Base-by-base conservation (phyloP, 2,329 filamentous ascomycete genomes). In the Claviceps maximensis region DNA sequence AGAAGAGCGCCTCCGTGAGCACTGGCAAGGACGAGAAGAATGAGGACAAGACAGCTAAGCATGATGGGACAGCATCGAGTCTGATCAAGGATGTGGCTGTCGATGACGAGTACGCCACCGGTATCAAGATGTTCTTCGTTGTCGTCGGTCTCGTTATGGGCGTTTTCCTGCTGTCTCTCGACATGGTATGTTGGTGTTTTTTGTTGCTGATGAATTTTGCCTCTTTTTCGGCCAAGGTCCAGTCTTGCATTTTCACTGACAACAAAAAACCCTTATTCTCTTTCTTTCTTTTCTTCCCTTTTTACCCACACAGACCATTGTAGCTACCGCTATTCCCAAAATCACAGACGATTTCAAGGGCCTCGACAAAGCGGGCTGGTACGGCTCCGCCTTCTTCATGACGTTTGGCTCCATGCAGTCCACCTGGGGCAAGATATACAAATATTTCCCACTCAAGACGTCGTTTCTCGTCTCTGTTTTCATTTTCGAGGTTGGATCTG, bases 301-400 rank as follows among this genome's bases (percentile, higher is more conserved):
- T 33, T 10, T 10, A 9, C 31, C 2, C 31, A 7, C 31, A 17
- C n/a, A 75, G 72, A 78, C 75, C 15, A 79, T 79, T 53, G 72
- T 79, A n/a, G 74, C 75, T 4, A 79, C 76, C 0, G 77, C 76
- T 10, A 78, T 80, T 42, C 77, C 77, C 10, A 75, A 74, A 56
- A 79, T 80, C 59, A 78, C 77, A 1, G 72, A 71, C 57, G 71
- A 76, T 42, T 76, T 77, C 65, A 67, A 74, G 53, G 69, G 73
- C 48, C 69, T 79, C 19, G 69, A 71, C 38, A 74, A 79, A 56
- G 72, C 79, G 13, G 74, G 75, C 23, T 83, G 80, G 80, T 83
- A 83, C 58, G 78, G 76, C 2, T 71, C 75, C 17, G 75, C 75
- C 44, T 79, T 74, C 58, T 76, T 78, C 62, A 67, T 77, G 58